Base-by-base conservation (phyloP, 1,284 basidiomycete species). In the Apiotrichum brassicae region DNA sequence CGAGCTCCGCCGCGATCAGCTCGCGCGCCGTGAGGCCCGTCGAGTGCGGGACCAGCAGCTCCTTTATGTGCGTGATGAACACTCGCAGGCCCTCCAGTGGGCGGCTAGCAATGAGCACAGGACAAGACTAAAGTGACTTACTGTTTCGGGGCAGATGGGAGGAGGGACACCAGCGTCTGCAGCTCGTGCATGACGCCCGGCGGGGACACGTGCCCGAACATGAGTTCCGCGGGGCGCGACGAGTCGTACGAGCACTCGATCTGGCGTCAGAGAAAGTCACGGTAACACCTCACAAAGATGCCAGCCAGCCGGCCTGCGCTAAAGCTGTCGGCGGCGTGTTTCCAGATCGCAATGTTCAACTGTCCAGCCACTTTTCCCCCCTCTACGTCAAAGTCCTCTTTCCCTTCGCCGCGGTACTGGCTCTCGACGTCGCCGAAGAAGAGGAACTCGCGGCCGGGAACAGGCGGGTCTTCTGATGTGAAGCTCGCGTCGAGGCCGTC, bases 221-320 rank as follows among this genome's bases (percentile, higher is more conserved):
- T 68, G 14, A 68, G 47, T 38, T 62, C 52, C 12, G 58, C 55
- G 3, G 66, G 63, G 33, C 71, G 57, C 2, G 63, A 55, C 6
- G 63, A 64, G 32, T 68, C 63, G 38, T 74, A 74, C 1, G 70
- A 72, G 58, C 72, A 74, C 63, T 74, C 72, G 40, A 74, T 68
- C 71, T 73, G 53, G 9, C 13, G 23, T 6, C n/a, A 42, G 22
- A 22, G 20, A 37, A 23, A 4, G 3, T 22, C 25, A 23, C 20
- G 1, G 28, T 14, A 14, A 30, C 14, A 30, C 66, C 71, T 59
- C 53, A 73, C 71, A 57, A 74, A 74, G 7, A 74, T 53, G 0
- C 59, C 69, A 5, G 59, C 58, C 18, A 74, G 51, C 5, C 55
- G 56, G 4, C 68, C 68, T 16, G 58, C 40, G 13, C 50, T 46